phyloP scores from a whole-genome alignment of 768 basidiomycete genomes.

The Mycena rebaudengoi region DNA sequence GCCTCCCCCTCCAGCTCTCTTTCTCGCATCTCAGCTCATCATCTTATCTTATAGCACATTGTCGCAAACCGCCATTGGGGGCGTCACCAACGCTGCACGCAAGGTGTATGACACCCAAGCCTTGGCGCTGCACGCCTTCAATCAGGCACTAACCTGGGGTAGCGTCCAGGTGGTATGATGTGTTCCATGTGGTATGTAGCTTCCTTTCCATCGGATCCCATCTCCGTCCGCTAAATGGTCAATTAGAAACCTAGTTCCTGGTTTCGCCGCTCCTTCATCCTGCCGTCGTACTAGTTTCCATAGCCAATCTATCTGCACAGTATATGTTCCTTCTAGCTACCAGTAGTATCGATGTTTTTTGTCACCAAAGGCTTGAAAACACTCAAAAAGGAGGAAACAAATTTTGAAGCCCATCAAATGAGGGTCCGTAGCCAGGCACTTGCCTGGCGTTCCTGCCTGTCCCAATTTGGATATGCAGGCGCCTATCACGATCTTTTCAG shows the following conservation, averaged over 20 bases:
- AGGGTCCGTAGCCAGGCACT: too few relatives aligned
- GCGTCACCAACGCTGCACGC: neutral
- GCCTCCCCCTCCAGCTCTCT: neutral
- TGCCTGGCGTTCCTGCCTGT: too few relatives aligned
- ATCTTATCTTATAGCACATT: neutral
- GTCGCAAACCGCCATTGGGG: neutral
- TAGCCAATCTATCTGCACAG: too few relatives aligned
- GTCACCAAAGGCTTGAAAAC: too few relatives aligned
- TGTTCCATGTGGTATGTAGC: neutral
- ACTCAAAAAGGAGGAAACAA: too few relatives aligned
- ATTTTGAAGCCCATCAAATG: too few relatives aligned
- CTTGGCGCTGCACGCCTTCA: neutral
- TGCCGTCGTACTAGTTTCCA: too few relatives aligned
- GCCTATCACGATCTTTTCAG: too few relatives aligned
- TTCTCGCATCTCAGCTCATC: neutral
- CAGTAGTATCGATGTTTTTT: too few relatives aligned
- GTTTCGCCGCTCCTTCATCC: too few relatives aligned
- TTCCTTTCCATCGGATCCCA: neutral
- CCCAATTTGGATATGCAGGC: too few relatives aligned
- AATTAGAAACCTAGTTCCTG: neutral
- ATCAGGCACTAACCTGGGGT: conserved; percentile 4
- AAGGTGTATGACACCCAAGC: neutral
- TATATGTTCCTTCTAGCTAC: too few relatives aligned
- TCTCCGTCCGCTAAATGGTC: neutral
- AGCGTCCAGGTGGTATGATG: neutral